Base-by-base conservation (phyloP, 2,329 filamentous ascomycete genomes). In the Phialophora macrospora region DNA sequence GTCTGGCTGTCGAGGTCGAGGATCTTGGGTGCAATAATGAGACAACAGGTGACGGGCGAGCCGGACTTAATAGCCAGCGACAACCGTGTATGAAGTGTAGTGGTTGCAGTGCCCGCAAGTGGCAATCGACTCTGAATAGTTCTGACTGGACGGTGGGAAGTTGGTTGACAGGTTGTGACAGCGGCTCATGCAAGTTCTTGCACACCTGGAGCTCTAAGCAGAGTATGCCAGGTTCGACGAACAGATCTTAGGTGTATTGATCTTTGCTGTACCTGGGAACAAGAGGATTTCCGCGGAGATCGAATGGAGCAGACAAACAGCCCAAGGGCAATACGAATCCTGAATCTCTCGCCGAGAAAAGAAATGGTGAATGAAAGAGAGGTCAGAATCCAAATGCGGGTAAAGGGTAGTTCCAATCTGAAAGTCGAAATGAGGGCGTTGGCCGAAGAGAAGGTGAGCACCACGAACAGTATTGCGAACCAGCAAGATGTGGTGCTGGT, bases 1-100 rank as follows among this genome's bases (percentile, higher is more conserved):
- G 60, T 63, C 60, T n/a, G 28, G 34, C 52, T 26, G 28, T 34
- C 24, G 26, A 55, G 52, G 26, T 30, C 12, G 28, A 55, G 38
- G 17, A n/a, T n/a, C 38, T 44, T n/a, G 17, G 38, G 17, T 5
- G 38, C 17, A 44, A 44, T 44, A 44, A 7, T n/a, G n/a, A 51
- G 48, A 17, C 11, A 2, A 51, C 9, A 51, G 26, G 7, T 24
- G 22, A 26, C 14, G 48, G 48, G 20, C 9, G 4, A 22, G 8
- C 20, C 48, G 24, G 48, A 22, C 14, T n/a, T 22, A 22, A 4
- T 9, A 51, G 48, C 17, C 38, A 44, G 8, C 38, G 38, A n/a
- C 38, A 44, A 17, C 17, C 7, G 5, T n/a, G 38, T n/a, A n/a
- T n/a, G 38, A 44, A 20, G 38, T 44, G 38, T 44, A 44, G 38